Evolutionary conservation across 1,139 yeast genomes (phyloP).

Genomic region (Yamadazyma atlantica): DNA sequence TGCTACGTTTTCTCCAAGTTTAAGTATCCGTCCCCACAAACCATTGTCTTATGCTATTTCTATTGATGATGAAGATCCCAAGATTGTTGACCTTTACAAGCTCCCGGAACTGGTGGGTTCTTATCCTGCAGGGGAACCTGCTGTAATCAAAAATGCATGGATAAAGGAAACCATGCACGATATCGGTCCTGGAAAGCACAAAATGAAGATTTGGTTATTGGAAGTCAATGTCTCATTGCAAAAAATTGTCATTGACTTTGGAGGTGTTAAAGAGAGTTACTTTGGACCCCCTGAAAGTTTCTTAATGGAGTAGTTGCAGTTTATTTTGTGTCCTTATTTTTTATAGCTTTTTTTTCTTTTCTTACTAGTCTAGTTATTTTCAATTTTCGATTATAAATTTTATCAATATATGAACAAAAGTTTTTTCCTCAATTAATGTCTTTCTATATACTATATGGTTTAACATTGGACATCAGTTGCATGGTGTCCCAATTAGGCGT

Average conservation of each 20-base stretch:
- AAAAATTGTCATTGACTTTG: slow-evolving; percentile 16
- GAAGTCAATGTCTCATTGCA: slow-evolving; percentile 15
- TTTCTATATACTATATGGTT: too few species aligned
- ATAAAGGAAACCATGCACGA: slow-evolving; percentile 15
- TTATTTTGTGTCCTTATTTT: too few species aligned
- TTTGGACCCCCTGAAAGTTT: slow-evolving; percentile 19
- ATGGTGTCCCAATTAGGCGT: too few species aligned
- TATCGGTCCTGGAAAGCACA: slow-evolving; percentile 14
- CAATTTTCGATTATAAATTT: too few species aligned
- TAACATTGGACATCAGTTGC: too few species aligned
- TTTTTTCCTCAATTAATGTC: too few species aligned
- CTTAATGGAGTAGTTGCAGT: too few species aligned
- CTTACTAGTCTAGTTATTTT: too few species aligned
- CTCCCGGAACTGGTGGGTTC: slow-evolving; percentile 14
- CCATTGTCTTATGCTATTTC: slow-evolving; percentile 18
- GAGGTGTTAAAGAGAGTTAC: slow-evolving; percentile 15
- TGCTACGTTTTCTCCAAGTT: slow-evolving; percentile 15
- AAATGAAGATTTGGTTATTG: slow-evolving; percentile 16
- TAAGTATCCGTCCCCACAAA: slow-evolving; percentile 14
- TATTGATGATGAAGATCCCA: slow-evolving; percentile 17
- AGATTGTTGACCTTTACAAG: slow-evolving; percentile 13
- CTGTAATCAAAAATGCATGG: slow-evolving; percentile 18
- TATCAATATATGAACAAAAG: too few species aligned
- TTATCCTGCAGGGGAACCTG: slow-evolving; percentile 17
- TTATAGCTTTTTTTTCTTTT: too few species aligned